A percentile compares a stretch with the other conserved stretches of the same genome.
Conservation (phyloP, 2,329 filamentous ascomycete species). For the Diaporthe vexans region DNA sequence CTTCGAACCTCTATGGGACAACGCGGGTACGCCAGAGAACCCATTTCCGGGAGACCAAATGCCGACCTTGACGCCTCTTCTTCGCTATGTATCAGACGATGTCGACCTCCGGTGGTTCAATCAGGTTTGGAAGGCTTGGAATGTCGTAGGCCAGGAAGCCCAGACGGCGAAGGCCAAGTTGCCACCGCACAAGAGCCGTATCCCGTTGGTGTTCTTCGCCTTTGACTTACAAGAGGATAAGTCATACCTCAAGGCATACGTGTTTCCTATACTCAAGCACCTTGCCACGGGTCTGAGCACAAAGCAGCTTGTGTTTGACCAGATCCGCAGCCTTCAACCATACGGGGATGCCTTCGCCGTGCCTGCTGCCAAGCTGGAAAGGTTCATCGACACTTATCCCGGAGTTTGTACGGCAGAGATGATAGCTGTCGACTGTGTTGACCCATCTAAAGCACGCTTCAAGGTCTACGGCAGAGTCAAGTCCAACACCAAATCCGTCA, state of each 20-base stretch:
- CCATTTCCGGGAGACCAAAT: conserved; percentile 2
- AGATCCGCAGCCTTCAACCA: conserved; percentile 1
- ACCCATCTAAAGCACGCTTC: background rate
- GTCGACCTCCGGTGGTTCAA: conserved; percentile 11
- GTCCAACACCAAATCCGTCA: background rate
- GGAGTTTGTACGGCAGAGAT: background rate
- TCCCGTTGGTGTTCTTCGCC: background rate
- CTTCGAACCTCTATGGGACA: conserved; percentile 7
- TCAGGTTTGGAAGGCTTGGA: conserved; percentile 8
- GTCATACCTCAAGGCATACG: conserved; percentile 1
- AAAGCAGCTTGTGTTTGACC: conserved; percentile 5
- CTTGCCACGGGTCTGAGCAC: conserved; percentile 1
- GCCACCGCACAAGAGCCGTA: background rate
- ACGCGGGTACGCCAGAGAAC: conserved; percentile 3
- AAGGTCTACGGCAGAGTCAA: conserved; percentile 2
- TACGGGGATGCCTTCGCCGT: background rate
- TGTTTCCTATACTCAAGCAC: conserved; percentile 8
- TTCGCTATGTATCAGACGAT: conserved; percentile 18
- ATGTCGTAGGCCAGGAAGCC: conserved; percentile 1
- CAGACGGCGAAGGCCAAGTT: background rate
- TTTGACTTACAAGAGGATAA: background rate
- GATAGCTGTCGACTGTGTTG: conserved; percentile 2
- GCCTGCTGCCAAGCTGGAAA: background rate
- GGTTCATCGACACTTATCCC: background rate
- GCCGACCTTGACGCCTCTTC: conserved; percentile 7